Conservation (phyloP, 2,329 filamentous ascomycete species). For the Xylaria sp. region DNA sequence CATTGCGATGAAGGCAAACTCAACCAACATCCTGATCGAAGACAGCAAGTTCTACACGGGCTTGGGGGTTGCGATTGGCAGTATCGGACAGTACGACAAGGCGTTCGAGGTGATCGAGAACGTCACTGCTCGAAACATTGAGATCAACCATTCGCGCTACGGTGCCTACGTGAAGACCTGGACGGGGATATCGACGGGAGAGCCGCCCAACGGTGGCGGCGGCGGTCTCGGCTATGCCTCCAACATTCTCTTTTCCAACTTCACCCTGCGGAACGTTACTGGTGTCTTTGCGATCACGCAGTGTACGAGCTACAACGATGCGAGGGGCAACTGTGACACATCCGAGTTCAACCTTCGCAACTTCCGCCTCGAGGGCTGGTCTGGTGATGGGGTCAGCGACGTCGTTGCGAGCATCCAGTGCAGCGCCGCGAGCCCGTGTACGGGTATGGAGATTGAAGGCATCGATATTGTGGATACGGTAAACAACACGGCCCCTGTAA, state of each 20-base stretch:
- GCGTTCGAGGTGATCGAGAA: conserved; percentile 53
- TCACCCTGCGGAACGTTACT: conserved; percentile 20
- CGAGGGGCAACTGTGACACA: conserved; percentile 24
- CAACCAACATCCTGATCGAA: conserved; percentile 54
- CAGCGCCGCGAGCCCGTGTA: conserved; percentile 11
- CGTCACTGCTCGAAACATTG: conserved; percentile 51
- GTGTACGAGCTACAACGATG: conserved; percentile 26
- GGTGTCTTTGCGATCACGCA: conserved; percentile 23
- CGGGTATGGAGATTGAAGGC: conserved; percentile 16
- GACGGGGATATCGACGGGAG: conserved; percentile 54
- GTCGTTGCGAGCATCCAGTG: conserved; percentile 16
- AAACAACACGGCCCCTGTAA: conserved; percentile 20
- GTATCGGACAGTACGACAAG: conserved; percentile 57
- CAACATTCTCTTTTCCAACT: conserved; percentile 30
- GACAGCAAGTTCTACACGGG: conserved; percentile 54
- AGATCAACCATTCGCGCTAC: conserved; percentile 48
- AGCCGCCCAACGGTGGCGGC: conserved; percentile 61
- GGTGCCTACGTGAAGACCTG: conserved; percentile 62
- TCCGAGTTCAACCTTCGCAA: conserved; percentile 26
- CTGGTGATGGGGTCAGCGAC: conserved; percentile 12
- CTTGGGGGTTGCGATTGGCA: conserved; percentile 58
- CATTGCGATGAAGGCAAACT: conserved; percentile 59
- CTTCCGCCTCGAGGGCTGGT: conserved; percentile 16
- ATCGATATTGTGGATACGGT: conserved; percentile 10
- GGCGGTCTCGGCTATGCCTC: conserved; percentile 50